Evolutionary conservation across 1,284 basidiomycete genomes (phyloP), one percentile per base, ranked within the genome.

Genomic region (Puccinia horiana): DNA sequence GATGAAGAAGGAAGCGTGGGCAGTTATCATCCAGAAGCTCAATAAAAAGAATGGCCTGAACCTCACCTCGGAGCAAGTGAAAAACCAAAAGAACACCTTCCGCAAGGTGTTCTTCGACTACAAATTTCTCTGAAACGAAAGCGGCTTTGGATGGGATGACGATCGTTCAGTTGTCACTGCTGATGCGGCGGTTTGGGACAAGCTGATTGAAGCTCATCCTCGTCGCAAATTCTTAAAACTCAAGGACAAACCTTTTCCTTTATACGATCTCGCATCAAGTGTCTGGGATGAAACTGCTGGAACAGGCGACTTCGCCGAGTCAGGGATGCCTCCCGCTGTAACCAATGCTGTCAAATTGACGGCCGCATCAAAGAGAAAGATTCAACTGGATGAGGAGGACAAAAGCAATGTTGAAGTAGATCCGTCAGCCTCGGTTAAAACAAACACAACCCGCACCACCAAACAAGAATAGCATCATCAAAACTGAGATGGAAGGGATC

Each of bases 101-200:
- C 67, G n/a, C 1, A 42, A 47, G 3, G 2, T 69, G 16, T 69
- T 44, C 18, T 20, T 47, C 18, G 67, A 69, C 40, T 42, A 44
- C 44, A 23, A 69, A 26, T 44, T 47, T 23, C 67, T 69, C 26
- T n/a, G 37, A 1, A 16, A 47, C 44, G 40, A 69, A 26, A 26
- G 23, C 67, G 40, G 67, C 40, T 69, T 69, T 44, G 67, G 40
- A 12, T 69, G 67, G 67, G 67, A 69, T 26, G 12, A 42, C 4
- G 40, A 44, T 8, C 6, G n/a, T 26, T 23, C 2, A 1, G 14
- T 26, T n/a, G 37, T 47, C 5, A 47, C 37, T 14, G 40, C 67
- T 9, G 40, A 69, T 14, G 8, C 11, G 2, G 8, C 9, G 1
- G 26, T 32, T 2, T 69, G 67, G 63, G 67, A 42, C 3, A 23